These are phyloP conservation scores for Neonectria magnoliae DNA, from an alignment of 2,329 filamentous ascomycete species.

Conservation along the genomic window DNA sequence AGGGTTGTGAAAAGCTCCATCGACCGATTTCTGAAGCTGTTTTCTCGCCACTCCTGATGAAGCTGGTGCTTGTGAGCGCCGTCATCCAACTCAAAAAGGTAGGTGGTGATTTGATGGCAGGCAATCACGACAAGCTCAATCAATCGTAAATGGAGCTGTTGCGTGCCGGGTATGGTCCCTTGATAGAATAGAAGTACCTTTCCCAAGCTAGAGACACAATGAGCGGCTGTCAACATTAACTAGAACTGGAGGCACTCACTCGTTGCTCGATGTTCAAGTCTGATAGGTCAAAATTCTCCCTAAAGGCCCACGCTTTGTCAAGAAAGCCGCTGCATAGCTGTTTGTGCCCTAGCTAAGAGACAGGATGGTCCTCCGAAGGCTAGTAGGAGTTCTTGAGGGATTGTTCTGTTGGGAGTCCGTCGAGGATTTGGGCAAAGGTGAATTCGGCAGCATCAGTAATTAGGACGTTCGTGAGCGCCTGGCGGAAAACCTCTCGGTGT, in stretches of 20 bases:
- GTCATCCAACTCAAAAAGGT: constrained; percentile 15
- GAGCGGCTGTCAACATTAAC: not conserved
- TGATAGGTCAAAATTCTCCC: not conserved
- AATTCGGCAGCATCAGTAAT: not conserved
- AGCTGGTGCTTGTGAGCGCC: constrained; percentile 14
- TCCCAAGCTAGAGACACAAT: not conserved
- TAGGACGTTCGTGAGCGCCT: not conserved
- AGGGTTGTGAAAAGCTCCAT: not conserved
- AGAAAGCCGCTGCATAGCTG: not conserved
- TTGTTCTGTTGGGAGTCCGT: constrained; percentile 5
- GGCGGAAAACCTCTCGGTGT: not conserved
- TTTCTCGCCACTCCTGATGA: constrained; percentile 6
- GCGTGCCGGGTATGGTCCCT: not conserved
- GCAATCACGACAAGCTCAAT: constrained; percentile 16
- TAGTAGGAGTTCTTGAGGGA: not conserved
- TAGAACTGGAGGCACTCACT: not conserved
- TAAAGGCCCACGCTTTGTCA: constrained; percentile 7
- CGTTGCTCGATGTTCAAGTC: not conserved
- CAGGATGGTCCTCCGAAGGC: not conserved
- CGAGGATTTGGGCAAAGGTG: constrained; percentile 6
- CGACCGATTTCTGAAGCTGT: not conserved
- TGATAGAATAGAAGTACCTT: constrained; percentile 6
- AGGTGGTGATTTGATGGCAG: constrained; percentile 14
- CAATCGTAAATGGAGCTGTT: constrained; percentile 11
- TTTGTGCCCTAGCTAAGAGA: not conserved